Percentiles rank a stretch among this genome's conserved stretches.
These are phyloP conservation scores for Balakata baccata DNA, from an alignment of 345 rosid species.

Conservation along the genomic window DNA sequence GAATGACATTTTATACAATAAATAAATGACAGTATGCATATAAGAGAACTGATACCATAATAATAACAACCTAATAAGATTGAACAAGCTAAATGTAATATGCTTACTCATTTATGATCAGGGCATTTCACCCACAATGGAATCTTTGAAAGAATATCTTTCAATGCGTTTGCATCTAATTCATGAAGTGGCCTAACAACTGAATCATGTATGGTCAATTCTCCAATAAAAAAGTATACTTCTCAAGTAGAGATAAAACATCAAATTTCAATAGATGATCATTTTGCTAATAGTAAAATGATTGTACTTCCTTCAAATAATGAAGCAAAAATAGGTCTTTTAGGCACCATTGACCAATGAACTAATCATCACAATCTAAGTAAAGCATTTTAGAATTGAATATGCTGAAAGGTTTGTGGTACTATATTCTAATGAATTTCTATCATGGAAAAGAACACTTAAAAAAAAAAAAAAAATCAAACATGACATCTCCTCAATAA, in stretches of 20 bases:
- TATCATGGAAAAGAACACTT: too few species aligned
- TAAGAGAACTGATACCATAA: not conserved
- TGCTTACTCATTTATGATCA: constrained; percentile 61
- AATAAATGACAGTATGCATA: not conserved
- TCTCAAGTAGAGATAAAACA: not conserved
- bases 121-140: constrained; percentile 80
- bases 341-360: not conserved
- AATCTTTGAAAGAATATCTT: constrained; percentile 57
- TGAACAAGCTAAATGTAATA: not conserved
- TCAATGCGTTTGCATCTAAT: constrained; percentile 39
- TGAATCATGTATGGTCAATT: constrained; percentile 46
- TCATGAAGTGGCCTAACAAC: constrained; percentile 44
- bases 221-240: not conserved
- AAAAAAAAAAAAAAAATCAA: too few species aligned
- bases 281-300: not conserved
- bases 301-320: not conserved
- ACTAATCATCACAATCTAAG: too few species aligned
- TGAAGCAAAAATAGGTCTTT: constrained; percentile 2
- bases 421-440: too few species aligned
- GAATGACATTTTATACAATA: not conserved
- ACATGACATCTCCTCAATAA: too few species aligned
- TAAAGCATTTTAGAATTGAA: too few species aligned
- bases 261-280: not conserved
- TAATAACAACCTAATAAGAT: not conserved
- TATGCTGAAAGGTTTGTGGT: too few species aligned